Evolutionary conservation across 1,284 basidiomycete genomes (phyloP).

Genomic region (Testicularia cyperi): DNA sequence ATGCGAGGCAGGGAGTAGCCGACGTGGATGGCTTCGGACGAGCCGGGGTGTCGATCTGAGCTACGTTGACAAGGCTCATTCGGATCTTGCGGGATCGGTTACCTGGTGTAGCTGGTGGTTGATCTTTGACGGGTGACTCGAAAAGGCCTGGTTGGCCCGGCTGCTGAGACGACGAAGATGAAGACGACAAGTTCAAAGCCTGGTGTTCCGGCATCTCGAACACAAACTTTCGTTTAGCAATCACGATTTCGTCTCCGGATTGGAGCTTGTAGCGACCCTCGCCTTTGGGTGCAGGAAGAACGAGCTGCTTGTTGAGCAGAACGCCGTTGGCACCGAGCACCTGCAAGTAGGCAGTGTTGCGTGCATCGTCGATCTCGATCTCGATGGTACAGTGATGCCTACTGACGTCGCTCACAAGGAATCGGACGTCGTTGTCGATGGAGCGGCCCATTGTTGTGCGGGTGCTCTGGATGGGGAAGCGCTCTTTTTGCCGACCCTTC

Average conservation of each 20-base stretch:
- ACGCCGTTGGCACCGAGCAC: slow-evolving; percentile 32
- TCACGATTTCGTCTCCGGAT: slow-evolving; percentile 17
- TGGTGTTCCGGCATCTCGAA: slow-evolving; percentile 13
- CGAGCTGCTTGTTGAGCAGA: slow-evolving; percentile 11
- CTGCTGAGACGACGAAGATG: too few species aligned
- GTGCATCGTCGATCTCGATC: slow-evolving; percentile 22
- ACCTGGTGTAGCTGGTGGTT: not conserved
- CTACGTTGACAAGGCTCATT: slow-evolving; percentile 40
- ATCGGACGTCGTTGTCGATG: slow-evolving; percentile 31
- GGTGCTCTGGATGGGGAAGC: slow-evolving; percentile 23
- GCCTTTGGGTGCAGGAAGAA: slow-evolving; percentile 17
- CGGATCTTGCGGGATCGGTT: too few species aligned
- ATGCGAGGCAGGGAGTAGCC: not conserved
- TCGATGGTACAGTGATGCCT: slow-evolving; percentile 36
- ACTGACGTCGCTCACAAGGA: slow-evolving; percentile 28
- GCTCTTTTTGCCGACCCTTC: slow-evolving; percentile 26
- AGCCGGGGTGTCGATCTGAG: slow-evolving; percentile 31
- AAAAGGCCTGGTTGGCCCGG: not conserved
- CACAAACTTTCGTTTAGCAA: slow-evolving; percentile 20
- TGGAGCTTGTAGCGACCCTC: slow-evolving; percentile 21
- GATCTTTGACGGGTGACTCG: slow-evolving; percentile 11
- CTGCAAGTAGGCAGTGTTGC: slow-evolving; percentile 18
- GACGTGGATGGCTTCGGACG: slow-evolving; percentile 10
- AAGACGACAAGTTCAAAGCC: too few species aligned
- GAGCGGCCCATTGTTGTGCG: slow-evolving; percentile 34